Conservation (phyloP, 1,284 basidiomycete species). For the Termitomyces sp. region DNA sequence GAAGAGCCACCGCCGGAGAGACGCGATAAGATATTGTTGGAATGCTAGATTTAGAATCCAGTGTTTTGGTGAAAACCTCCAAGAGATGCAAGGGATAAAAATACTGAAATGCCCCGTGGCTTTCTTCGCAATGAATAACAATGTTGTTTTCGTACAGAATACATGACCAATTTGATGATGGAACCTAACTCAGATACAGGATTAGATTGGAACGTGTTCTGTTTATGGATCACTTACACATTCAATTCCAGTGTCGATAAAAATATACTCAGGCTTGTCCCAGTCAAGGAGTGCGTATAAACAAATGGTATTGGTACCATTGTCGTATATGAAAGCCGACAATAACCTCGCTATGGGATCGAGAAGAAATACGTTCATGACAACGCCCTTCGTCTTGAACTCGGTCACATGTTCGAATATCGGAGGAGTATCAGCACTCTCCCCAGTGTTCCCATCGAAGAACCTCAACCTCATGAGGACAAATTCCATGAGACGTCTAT, state of each 20-base stretch:
- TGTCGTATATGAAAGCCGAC: constrained; percentile 63
- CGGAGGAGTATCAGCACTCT: constrained; percentile 30
- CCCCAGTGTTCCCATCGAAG: constrained; percentile 35
- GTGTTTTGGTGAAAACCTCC: constrained; percentile 30
- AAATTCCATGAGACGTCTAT: constrained; percentile 51
- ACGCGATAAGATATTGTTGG: constrained; percentile 35
- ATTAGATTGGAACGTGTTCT: not conserved
- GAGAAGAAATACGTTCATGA: constrained; percentile 73
- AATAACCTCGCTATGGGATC: constrained; percentile 58
- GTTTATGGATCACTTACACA: constrained; percentile 45
- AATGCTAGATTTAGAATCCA: constrained; percentile 26
- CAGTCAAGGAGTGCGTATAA: constrained; percentile 66
- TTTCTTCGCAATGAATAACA: constrained; percentile 68
- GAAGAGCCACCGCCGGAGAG: constrained; percentile 28
- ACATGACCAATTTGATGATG: constrained; percentile 71
- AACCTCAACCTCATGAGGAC: constrained; percentile 52
- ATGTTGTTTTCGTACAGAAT: constrained; percentile 57
- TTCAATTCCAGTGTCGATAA: constrained; percentile 65
- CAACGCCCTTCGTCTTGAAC: constrained; percentile 61
- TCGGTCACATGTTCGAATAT: constrained; percentile 51
- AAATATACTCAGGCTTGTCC: constrained; percentile 59
- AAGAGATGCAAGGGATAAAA: constrained; percentile 54
- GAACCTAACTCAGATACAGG: constrained; percentile 31
- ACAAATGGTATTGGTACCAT: constrained; percentile 46
- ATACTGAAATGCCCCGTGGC: constrained; percentile 47